phyloP scores from a whole-genome alignment of 768 basidiomycete genomes.

The Arthromyces matolae region DNA sequence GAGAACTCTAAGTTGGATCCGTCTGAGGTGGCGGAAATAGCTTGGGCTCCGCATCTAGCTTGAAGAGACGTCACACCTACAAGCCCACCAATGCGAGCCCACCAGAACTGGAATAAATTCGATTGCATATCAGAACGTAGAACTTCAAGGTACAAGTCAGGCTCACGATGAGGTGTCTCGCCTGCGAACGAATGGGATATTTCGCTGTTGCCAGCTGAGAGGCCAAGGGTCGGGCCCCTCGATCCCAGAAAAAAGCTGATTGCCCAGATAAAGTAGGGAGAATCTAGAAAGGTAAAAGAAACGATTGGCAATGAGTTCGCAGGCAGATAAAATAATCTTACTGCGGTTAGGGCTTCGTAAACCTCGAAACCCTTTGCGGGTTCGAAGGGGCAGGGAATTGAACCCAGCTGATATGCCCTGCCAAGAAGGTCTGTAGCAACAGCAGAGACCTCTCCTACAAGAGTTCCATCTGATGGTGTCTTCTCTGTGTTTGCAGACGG shows the following conservation, averaged over 20 bases:
- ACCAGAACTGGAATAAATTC: slow-evolving; percentile 11
- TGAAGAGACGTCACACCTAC: slow-evolving; percentile 9
- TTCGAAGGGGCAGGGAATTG: neutral
- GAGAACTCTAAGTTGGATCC: slow-evolving; percentile 17
- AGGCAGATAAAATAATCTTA: neutral
- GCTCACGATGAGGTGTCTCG: slow-evolving; percentile 14
- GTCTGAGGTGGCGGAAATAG: slow-evolving; percentile 14
- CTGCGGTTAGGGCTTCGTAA: slow-evolving; percentile 12
- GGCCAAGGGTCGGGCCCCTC: slow-evolving; percentile 9
- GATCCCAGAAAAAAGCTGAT: slow-evolving; percentile 15
- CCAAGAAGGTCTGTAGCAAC: slow-evolving; percentile 13
- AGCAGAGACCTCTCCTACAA: slow-evolving; percentile 8
- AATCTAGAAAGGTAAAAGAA: slow-evolving; percentile 5
- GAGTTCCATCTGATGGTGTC: slow-evolving; percentile 10
- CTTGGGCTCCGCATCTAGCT: slow-evolving; percentile 8
- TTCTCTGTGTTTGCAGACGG: slow-evolving; percentile 6
- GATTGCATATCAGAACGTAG: neutral
- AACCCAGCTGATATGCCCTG: slow-evolving; percentile 9
- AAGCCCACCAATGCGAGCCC: slow-evolving; percentile 17
- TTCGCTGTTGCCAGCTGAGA: slow-evolving; percentile 16
- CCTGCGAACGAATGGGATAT: slow-evolving; percentile 15
- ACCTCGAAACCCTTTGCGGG: slow-evolving; percentile 10
- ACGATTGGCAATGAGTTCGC: neutral
- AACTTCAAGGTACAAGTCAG: no score
- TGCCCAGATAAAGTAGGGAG: slow-evolving; percentile 13